phyloP scores from a whole-genome alignment of 2,329 filamentous ascomycete species.

The Fusarium poae region DNA sequence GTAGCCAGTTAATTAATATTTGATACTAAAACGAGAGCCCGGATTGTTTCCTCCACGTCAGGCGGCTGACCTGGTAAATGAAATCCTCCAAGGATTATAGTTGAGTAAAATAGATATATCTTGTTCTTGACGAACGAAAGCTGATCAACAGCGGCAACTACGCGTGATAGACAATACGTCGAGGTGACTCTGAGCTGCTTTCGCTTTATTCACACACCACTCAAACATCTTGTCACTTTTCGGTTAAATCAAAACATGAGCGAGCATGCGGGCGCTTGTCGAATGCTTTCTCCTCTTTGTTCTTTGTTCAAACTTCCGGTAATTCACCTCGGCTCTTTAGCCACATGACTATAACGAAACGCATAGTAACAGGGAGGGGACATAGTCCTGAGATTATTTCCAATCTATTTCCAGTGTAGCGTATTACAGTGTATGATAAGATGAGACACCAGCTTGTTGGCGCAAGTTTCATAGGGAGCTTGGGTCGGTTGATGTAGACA shows the following conservation, averaged over 20 bases:
- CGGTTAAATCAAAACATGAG: not conserved
- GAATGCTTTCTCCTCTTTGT: not conserved
- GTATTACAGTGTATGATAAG: not conserved
- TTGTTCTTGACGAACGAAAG: not conserved
- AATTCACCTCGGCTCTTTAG: not conserved
- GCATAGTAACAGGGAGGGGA: not conserved
- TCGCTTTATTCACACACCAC: not conserved
- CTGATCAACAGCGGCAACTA: not conserved
- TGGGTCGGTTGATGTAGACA: not conserved
- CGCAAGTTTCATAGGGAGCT: constrained; percentile 1
- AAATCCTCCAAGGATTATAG: not conserved
- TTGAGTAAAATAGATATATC: not conserved
- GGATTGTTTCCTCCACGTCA: constrained; percentile 4
- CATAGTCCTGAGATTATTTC: constrained; percentile 3
- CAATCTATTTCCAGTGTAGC: constrained; percentile 1
- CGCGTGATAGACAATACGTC: not conserved
- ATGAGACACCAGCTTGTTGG: not conserved
- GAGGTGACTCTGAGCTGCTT: not conserved
- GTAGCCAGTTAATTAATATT: not conserved
- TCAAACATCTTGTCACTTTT: not conserved
- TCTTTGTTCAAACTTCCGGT: not conserved
- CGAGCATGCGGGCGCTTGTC: not conserved
- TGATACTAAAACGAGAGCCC: constrained; percentile 4
- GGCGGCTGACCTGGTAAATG: not conserved
- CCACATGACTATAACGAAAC: not conserved